Evolutionary conservation across 768 basidiomycete species (phyloP), one percentile per base, ranked within the genome.

Genomic region (Sutorius australiensis): DNA sequence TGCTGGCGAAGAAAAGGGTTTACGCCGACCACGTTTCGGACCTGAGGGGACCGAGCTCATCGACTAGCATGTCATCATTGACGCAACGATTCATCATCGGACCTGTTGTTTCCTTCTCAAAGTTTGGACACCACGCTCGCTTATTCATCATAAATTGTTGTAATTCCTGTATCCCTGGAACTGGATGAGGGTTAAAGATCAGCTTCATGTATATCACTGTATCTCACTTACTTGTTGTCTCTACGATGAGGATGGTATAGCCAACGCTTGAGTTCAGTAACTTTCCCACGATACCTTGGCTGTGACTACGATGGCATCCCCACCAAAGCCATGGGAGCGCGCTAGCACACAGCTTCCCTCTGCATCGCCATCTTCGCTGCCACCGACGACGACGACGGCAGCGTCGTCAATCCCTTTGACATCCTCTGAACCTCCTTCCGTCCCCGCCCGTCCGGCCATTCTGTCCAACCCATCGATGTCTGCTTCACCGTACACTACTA

Each of bases 281-380:
- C 36, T 50, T 64, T 67, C 58, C 33, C 65, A 65, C 65, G 55
- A 21, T 36, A 24, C 24, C 50, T 41, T 40, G 5, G n/a, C 46
- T 33, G 16, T 19, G 19, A 61, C 70, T 8, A 60, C 67, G 38
- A 91, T 92, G 89, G 82, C 79, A 34, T 89, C 90, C 19, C 91
- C 91, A 44, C 91, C 90, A 66, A 93, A 92, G 68, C 92, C 91
- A 59, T 94, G 91, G 92, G 92, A 94, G 69, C 80, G 83, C 39
- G 79, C 80, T 8, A 71, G 73, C 42, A 62, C 69, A 36, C 70
- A 74, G 28, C 34, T 72, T 47, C 24, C 73, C 28, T 34, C 72
- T 12, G 59, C 65, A 17, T 50, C 67, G 14, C 36, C 73, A 3
- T 54, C 71, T 5, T 47, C 63, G 32, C 51, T 52, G 32, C 53